Evolutionary conservation across 1,139 yeast species (phyloP).

Genomic region (Geotrichum klebahnii): DNA sequence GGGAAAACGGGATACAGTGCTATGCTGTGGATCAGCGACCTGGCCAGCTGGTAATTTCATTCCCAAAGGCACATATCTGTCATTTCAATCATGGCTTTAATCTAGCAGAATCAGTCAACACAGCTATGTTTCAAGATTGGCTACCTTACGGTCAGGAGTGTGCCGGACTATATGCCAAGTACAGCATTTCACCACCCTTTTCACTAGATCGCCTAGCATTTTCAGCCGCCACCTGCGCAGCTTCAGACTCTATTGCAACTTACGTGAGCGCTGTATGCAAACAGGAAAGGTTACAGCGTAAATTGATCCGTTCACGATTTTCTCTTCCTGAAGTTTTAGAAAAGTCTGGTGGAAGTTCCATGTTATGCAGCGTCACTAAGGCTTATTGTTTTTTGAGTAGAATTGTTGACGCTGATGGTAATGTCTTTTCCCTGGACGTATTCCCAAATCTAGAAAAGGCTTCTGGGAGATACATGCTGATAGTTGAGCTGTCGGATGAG

Average conservation of each 20-base stretch:
- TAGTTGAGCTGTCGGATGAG: constrained; percentile 47
- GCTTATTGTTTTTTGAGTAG: constrained; percentile 10
- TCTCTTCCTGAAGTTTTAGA: constrained; percentile 17
- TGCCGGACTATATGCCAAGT: constrained; percentile 30
- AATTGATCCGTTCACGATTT: background rate
- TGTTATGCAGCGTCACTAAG: constrained; percentile 6
- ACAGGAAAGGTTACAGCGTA: constrained; percentile 1
- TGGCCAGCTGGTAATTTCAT: constrained; percentile 73
- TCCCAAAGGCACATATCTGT: constrained; percentile 75
- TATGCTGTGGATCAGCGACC: constrained; percentile 72
- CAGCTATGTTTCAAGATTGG: constrained; percentile 69
- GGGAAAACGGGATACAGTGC: constrained; percentile 52
- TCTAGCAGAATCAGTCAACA: constrained; percentile 74
- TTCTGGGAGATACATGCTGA: background rate
- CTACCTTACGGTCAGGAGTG: constrained; percentile 35
- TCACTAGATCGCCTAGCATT: constrained; percentile 37
- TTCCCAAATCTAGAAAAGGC: constrained; percentile 7
- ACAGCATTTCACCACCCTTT: constrained; percentile 37
- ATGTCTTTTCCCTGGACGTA: background rate
- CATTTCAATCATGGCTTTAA: constrained; percentile 80
- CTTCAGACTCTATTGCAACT: background rate
- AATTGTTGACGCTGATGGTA: background rate
- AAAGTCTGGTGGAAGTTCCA: background rate
- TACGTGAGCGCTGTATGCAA: constrained; percentile 2
- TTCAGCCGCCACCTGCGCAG: background rate